Percentiles rank a stretch among this genome's conserved stretches.
These are phyloP conservation scores for Penicillium chermesinum DNA, from an alignment of 495 filamentous ascomycete genomes.

Conservation along the genomic window DNA sequence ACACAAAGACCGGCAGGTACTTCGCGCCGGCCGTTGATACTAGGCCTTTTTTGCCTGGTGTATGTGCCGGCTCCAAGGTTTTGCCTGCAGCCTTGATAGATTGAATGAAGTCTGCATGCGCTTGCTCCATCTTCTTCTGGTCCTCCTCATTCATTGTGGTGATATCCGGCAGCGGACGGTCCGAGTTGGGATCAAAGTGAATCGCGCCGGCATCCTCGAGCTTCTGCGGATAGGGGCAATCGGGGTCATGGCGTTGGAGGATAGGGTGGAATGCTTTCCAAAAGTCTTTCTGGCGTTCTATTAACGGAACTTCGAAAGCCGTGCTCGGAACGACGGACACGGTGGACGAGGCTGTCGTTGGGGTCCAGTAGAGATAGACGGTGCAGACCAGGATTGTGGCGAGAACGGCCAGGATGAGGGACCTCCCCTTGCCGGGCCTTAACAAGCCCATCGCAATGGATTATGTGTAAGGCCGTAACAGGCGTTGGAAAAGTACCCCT, in stretches of 20 bases:
- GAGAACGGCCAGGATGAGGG: slow-evolving; percentile 25
- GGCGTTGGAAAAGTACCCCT: slow-evolving; percentile 1
- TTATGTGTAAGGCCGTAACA: neutral
- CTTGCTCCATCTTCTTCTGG: slow-evolving; percentile 30
- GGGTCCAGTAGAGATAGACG: slow-evolving; percentile 39
- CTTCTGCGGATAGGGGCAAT: slow-evolving; percentile 27
- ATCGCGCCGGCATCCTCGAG: slow-evolving; percentile 17
- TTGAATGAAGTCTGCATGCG: slow-evolving; percentile 41
- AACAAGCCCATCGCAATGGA: slow-evolving; percentile 24
- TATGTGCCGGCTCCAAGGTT: slow-evolving; percentile 37
- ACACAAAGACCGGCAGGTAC: slow-evolving; percentile 45
- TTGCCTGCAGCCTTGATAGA: slow-evolving; percentile 26
- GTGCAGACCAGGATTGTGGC: slow-evolving; percentile 32
- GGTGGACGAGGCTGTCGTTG: slow-evolving; percentile 24
- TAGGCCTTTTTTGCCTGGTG: slow-evolving; percentile 45
- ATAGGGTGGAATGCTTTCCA: slow-evolving; percentile 37
- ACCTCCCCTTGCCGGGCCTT: slow-evolving; percentile 29
- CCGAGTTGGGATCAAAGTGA: slow-evolving; percentile 32
- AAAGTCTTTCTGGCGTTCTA: slow-evolving; percentile 36
- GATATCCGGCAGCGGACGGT: slow-evolving; percentile 30
- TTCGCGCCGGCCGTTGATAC: slow-evolving; percentile 47
- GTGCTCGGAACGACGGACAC: slow-evolving; percentile 36
- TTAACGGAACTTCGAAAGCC: slow-evolving; percentile 33
- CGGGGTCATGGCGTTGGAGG: slow-evolving; percentile 28
- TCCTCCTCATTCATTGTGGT: slow-evolving; percentile 30